phyloP scores from a whole-genome alignment of 2,329 filamentous ascomycete genomes.

The Cytospora schulzeri region DNA sequence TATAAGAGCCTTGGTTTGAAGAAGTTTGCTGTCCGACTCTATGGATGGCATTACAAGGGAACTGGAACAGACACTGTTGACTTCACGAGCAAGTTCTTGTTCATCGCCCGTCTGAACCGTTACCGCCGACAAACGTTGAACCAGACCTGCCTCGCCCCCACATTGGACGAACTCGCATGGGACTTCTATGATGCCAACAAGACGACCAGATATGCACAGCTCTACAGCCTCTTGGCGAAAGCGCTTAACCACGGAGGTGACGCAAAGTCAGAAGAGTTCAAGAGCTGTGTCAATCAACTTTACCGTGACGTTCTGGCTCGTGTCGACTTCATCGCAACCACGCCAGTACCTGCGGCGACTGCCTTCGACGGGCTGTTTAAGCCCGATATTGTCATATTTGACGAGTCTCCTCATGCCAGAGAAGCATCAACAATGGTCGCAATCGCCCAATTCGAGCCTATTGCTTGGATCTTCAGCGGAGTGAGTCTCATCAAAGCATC shows the following conservation, averaged over 20 bases:
- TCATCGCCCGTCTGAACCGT: conserved; percentile 28
- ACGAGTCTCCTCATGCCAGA: conserved; percentile 60
- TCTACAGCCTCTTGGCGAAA: conserved; percentile 39
- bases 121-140: conserved; percentile 19
- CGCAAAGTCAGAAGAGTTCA: conserved; percentile 35
- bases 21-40: conserved; percentile 43
- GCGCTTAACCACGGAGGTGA: conserved; percentile 31
- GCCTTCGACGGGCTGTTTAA: conserved; percentile 59
- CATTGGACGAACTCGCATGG: conserved; percentile 48
- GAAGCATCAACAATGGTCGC: conserved; percentile 50
- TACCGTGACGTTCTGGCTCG: conserved; percentile 43
- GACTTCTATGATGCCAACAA: conserved; percentile 41
- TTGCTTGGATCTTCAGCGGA: conserved; percentile 49
- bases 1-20: conserved; percentile 40
- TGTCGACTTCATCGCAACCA: conserved; percentile 50
- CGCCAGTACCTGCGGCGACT: conserved; percentile 46
- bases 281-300: conserved; percentile 38
- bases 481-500: conserved; percentile 37
- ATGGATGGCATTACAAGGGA: conserved; percentile 44
- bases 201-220: conserved; percentile 38
- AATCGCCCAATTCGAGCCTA: conserved; percentile 45
- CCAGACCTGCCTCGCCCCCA: conserved; percentile 38
- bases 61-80: conserved; percentile 34
- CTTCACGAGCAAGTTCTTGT: conserved; percentile 42
- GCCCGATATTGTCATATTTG: conserved; percentile 83